Evolutionary conservation across 495 filamentous ascomycete species (phyloP), one percentile per base, ranked within the genome.

Genomic region (Pseudotulostoma volvatum): DNA sequence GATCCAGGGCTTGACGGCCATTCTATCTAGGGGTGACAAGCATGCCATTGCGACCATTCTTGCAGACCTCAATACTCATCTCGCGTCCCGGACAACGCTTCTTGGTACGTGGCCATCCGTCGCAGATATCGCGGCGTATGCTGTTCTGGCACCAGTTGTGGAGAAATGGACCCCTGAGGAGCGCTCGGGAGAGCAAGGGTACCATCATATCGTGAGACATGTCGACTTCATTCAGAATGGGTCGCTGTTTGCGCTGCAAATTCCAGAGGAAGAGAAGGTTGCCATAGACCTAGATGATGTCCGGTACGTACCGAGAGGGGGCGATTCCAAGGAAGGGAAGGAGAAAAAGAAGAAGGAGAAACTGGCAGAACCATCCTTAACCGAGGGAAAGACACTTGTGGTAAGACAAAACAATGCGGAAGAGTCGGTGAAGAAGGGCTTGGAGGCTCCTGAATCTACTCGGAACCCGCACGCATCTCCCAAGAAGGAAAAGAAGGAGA

Each of bases 211-310:
- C 47, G 84, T 97, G 23, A 85, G 90, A 23, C 81, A 79, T 50
- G 59, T 93, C 46, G 90, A 95, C 57, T 93, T 94, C 53, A 80
- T 97, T 41, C 90, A 97, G 65, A 93, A 92, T 61, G 73, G 80
- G 35, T 69, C 74, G 1, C 42, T 87, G 34, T 92, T 93, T 48
- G 72, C 72, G 4, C 67, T 94, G 40, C 69, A 68, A 41, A 61
- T 93, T 37, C 60, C 66, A 36, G 75, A 79, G 33, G 67, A 65
- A 40, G 80, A 94, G 54, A 95, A 90, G 66, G 64, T 96, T 46
- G 59, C 59, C 44, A 71, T 97, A 38, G 77, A 96, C 50, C 55
- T 73, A 38, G 74, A 81, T 45, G 77, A 93, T 50, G 73, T 97
- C 41, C 61, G 79, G 40, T 86, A 83, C 60, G 72, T 84, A 45